Evolutionary conservation across 176 grass and related monocot genomes (phyloP).

Genomic region (Coix lacrymajobi): DNA sequence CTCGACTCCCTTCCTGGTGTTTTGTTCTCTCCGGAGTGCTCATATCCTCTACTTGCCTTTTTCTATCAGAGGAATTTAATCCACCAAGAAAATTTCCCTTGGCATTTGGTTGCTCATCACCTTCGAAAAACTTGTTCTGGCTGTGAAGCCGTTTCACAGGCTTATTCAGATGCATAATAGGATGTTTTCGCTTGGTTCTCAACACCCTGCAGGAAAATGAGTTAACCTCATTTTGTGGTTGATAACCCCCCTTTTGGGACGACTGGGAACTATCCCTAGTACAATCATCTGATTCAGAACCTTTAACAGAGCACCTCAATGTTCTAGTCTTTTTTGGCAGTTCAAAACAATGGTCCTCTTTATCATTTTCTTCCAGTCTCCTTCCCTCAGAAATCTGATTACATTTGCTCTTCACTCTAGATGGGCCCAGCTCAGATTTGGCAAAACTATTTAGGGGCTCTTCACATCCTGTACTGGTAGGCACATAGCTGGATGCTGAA

Average conservation of each 20-base stretch:
- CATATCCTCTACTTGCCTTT: slow-evolving; percentile 24
- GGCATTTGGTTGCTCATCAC: slow-evolving; percentile 23
- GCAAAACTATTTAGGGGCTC: slow-evolving; percentile 1
- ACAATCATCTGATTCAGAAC: slow-evolving; percentile 32
- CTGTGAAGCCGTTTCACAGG: slow-evolving; percentile 30
- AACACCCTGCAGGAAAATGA: slow-evolving; percentile 33
- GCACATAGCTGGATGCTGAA: slow-evolving; percentile 64
- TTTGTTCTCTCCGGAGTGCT: slow-evolving; percentile 6
- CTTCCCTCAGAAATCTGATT: slow-evolving; percentile 32
- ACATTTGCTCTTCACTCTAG: slow-evolving; percentile 38
- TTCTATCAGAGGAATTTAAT: slow-evolving; percentile 31
- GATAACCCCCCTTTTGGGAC: slow-evolving; percentile 24
- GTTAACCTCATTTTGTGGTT: slow-evolving; percentile 7
- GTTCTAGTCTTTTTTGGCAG: slow-evolving; percentile 29
- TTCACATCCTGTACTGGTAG: slow-evolving; percentile 35
- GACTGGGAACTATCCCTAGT: slow-evolving; percentile 27
- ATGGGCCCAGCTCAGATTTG: slow-evolving; percentile 34
- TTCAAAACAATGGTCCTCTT: slow-evolving; percentile 17
- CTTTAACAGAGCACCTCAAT: slow-evolving; percentile 10
- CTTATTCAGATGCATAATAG: slow-evolving; percentile 39
- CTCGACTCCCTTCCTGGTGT: slow-evolving; percentile 25
- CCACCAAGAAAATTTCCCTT: slow-evolving; percentile 15
- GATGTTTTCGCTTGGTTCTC: slow-evolving; percentile 46
- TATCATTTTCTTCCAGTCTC: slow-evolving; percentile 24
- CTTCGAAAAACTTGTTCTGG: slow-evolving; percentile 27